These are phyloP conservation scores for Aphanomyces astaci DNA, from an alignment of 352 stramenopile genomes.

Conservation along the genomic window DNA sequence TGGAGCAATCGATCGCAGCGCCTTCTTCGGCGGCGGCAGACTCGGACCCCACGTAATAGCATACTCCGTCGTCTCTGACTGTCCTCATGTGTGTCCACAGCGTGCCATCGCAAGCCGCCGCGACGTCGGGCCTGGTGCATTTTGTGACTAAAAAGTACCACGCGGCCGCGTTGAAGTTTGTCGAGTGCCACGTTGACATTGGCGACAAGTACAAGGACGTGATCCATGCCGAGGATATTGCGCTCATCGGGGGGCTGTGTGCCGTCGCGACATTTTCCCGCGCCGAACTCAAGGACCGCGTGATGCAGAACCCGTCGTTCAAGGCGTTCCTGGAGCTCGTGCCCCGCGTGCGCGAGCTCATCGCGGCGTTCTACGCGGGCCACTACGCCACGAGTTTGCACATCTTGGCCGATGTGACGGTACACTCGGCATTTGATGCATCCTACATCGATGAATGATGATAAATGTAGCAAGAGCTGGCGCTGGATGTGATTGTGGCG, in stretches of 20 bases:
- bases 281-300: slow-evolving; percentile 68
- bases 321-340: slow-evolving; percentile 83
- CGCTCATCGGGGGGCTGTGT: slow-evolving; percentile 78
- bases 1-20: slow-evolving; percentile 53
- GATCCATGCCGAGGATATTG: slow-evolving; percentile 80
- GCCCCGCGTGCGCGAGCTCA: slow-evolving; percentile 80
- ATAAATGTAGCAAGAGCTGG: slow-evolving; percentile 47
- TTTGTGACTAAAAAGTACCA: slow-evolving; percentile 79
- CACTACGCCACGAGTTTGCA: slow-evolving; percentile 80
- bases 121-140: slow-evolving; percentile 67
- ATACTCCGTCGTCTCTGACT: background rate
- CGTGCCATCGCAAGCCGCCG: slow-evolving; percentile 74
- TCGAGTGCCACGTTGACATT: slow-evolving; percentile 73
- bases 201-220: slow-evolving; percentile 76
- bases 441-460: no score
- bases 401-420: slow-evolving; percentile 66
- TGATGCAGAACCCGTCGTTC: slow-evolving; percentile 83
- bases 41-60: slow-evolving; percentile 53
- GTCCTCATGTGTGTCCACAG: slow-evolving; percentile 28
- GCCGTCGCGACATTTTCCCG: slow-evolving; percentile 79
- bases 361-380: slow-evolving; percentile 82
- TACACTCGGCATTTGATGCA: no score
- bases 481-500: slow-evolving; percentile 71
- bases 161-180: slow-evolving; percentile 65
- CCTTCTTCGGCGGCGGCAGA: slow-evolving; percentile 37